Conservation (phyloP, 2,329 filamentous ascomycete species). For the Fusarium chuoi region DNA sequence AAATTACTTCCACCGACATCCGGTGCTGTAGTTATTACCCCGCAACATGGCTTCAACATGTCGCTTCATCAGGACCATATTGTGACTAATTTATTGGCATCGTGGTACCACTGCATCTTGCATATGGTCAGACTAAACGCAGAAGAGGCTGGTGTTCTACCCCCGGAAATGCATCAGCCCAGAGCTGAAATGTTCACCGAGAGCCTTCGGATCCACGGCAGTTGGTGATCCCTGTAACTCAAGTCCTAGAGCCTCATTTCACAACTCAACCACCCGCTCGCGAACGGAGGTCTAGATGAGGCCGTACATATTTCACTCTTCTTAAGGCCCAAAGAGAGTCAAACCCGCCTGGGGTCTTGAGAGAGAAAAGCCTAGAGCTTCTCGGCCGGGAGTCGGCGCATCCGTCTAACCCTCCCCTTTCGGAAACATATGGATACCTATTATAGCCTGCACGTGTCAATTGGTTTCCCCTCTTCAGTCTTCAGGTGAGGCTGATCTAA, state of each 20-base stretch:
- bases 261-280: background rate
- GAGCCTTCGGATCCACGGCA: background rate
- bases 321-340: too few relatives aligned
- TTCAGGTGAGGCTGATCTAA: background rate
- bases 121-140: background rate
- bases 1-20: background rate
- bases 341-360: too few relatives aligned
- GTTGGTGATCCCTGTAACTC: background rate
- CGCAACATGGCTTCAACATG: background rate
- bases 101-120: background rate
- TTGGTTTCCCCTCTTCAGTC: background rate
- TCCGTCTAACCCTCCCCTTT: fast-evolving
- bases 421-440: background rate
- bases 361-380: background rate
- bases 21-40: background rate
- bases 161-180: background rate
- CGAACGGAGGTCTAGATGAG: background rate
- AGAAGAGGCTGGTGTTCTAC: fast-evolving
- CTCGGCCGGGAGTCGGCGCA: background rate
- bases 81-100: background rate
- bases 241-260: background rate
- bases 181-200: background rate
- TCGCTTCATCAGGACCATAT: background rate
- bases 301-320: too few relatives aligned
- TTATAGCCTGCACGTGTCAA: background rate